Evolutionary conservation across 768 basidiomycete species (phyloP).

Genomic region (Russula olivacea): DNA sequence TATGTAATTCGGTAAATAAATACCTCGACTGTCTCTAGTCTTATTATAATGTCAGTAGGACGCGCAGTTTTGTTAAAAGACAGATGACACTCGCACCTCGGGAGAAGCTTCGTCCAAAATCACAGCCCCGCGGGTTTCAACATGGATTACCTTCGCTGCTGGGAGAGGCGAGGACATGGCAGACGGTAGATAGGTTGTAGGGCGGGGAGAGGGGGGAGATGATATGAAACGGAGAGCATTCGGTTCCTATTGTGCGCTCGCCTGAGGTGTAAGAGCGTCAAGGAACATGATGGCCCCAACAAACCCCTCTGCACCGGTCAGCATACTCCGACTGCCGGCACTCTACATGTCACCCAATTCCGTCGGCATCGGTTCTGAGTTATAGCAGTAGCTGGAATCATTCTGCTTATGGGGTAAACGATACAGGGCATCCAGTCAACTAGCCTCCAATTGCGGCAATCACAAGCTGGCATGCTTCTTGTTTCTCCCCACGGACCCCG

Average conservation of each 20-base stretch:
- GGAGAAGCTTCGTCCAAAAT: conserved; percentile 93
- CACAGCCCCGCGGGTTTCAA: conserved; percentile 90
- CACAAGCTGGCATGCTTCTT: conserved; percentile 79
- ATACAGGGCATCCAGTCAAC: conserved; percentile 7
- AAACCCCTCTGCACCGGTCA: not conserved
- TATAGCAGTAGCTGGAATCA: no score
- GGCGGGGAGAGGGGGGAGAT: not conserved
- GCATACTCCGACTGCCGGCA: conserved; percentile 6
- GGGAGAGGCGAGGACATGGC: conserved; percentile 52
- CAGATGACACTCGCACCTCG: conserved; percentile 51
- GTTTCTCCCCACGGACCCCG: conserved; percentile 84
- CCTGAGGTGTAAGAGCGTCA: not conserved
- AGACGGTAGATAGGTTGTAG: not conserved
- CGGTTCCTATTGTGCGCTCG: conserved; percentile 8
- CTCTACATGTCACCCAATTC: conserved; percentile 14
- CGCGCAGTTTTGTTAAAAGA: conserved; percentile 12
- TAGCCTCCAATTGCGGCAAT: conserved; percentile 82
- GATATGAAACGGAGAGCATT: conserved; percentile 16
- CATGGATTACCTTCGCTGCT: conserved; percentile 80
- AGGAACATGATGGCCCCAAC: not conserved
- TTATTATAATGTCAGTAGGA: conserved; percentile 31
- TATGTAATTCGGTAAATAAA: conserved; percentile 96
- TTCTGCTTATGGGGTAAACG: not conserved
- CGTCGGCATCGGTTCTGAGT: conserved; percentile 19
- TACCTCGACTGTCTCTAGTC: conserved; percentile 92